Evolutionary conservation across 2,329 filamentous ascomycete genomes (phyloP), one percentile per base, ranked within the genome.

Genomic region (Grosmannia serpens): DNA sequence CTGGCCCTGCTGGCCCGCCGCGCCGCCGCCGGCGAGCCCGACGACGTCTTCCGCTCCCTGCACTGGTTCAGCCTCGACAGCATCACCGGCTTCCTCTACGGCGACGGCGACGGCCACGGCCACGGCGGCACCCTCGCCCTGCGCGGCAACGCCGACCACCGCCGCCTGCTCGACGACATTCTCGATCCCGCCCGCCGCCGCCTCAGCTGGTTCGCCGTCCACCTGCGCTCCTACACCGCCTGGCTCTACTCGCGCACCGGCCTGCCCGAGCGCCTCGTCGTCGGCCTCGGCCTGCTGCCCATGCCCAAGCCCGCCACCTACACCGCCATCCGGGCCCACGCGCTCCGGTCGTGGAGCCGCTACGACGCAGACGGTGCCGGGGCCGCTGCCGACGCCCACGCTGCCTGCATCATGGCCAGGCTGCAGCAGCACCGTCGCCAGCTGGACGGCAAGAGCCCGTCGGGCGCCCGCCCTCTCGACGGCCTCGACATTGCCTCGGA

Each of bases 11-110:
- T 62, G 13, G 56, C 57, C 13, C 13, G 15, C 13, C 26, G 17
- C 26, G 22, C 13, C 6, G n/a, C 2, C 33, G n/a, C 24, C 17
- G 50, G 15, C 38, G 47, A 74, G 22, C 64, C 67, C 3, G 69
- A 70, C 29, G 75, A 81, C 60, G 75, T 78, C 33, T 80, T 80
- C 61, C 64, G 65, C 2, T 76, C 70, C 55, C 66, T 81, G 26
- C 78, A 81, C 65, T 81, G 76, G 64, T 81, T 75, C 65, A 75
- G 75, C 13, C 68, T 82, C 15, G 78, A 82, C 64, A 73, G 68
- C 55, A 80, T 81, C 60, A 79, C 78, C 0, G 69, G 72, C 5
- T 80, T 81, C 54, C 64, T 81, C 0, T 81, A 80, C 59, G 78
- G 78, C 13, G 3, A 4, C 13, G 13, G 79, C 59, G 78, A 78